These are phyloP conservation scores for Lablab purpureus DNA, from an alignment of 306 rosid genomes.

Conservation along the genomic window DNA sequence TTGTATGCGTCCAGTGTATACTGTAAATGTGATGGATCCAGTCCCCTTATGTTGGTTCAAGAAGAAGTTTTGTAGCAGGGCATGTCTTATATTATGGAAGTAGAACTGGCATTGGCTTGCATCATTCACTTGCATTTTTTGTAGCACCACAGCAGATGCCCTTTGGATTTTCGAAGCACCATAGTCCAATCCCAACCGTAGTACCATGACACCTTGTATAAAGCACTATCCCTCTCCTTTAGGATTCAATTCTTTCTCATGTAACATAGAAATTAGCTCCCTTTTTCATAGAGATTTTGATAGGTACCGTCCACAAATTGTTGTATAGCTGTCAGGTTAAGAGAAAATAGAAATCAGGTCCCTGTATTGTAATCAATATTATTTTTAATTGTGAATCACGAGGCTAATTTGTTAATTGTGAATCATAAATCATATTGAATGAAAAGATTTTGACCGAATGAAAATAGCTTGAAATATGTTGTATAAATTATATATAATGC, in stretches of 20 bases:
- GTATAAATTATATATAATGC: not conserved
- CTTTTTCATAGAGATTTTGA: conserved; percentile 59
- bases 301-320: conserved; percentile 60
- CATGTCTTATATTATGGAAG: conserved; percentile 41
- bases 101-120: conserved; percentile 51
- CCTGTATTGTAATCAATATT: conserved; percentile 46
- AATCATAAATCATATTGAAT: conserved; percentile 1
- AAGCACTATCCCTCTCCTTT: conserved; percentile 65
- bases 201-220: conserved; percentile 73
- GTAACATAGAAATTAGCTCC: conserved; percentile 70
- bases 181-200: conserved; percentile 47
- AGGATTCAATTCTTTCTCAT: conserved; percentile 71
- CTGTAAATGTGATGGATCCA: conserved; percentile 39
- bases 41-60: conserved; percentile 40
- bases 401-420: conserved; percentile 6
- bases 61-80: conserved; percentile 49
- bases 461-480: not conserved
- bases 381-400: conserved; percentile 15
- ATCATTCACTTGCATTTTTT: conserved; percentile 48
- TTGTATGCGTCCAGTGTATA: conserved; percentile 45
- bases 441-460: not conserved
- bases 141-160: conserved; percentile 56
- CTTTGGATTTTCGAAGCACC: conserved; percentile 57
- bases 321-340: conserved; percentile 78
- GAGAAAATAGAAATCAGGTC: conserved; percentile 68